phyloP scores from a whole-genome alignment of 2,329 filamentous ascomycete genomes.

The Bisporella sp. region DNA sequence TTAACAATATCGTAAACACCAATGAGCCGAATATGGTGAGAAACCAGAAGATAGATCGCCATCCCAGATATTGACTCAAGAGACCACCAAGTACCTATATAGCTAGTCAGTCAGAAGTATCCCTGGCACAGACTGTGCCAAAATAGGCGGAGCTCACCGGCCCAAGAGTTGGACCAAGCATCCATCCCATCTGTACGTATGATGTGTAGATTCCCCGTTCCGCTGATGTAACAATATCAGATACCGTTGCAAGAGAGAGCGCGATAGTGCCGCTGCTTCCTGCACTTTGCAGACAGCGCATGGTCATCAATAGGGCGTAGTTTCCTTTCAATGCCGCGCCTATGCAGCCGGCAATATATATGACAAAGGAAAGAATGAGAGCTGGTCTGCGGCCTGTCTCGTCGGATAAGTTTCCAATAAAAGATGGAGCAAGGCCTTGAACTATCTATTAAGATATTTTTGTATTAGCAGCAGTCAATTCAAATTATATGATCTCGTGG shows the following conservation, averaged over 20 bases:
- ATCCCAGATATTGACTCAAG: not conserved
- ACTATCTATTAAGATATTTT: constrained; percentile 33
- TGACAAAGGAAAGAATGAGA: constrained; percentile 42
- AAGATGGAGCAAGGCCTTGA: constrained; percentile 48
- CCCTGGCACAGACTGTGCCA: too few species aligned
- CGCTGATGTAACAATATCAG: constrained; percentile 53
- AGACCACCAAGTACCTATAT: not conserved
- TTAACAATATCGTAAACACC: not conserved
- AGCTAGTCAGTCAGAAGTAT: too few species aligned
- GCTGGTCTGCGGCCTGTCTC: constrained; percentile 44
- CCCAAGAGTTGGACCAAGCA: not conserved
- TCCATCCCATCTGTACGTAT: constrained; percentile 4
- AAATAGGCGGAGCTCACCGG: not conserved
- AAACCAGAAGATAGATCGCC: constrained; percentile 5
- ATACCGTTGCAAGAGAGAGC: constrained; percentile 50
- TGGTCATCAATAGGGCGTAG: constrained; percentile 42
- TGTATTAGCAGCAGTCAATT: not conserved
- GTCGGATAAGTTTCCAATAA: constrained; percentile 48
- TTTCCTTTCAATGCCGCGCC: constrained; percentile 41
- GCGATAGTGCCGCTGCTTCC: constrained; percentile 41
- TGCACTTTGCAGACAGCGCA: constrained; percentile 48
- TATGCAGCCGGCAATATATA: constrained; percentile 48
- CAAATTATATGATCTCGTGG: not conserved
- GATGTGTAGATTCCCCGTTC: constrained; percentile 56
- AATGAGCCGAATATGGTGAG: not conserved